Evolutionary conservation across 257 asterid genomes (phyloP), one percentile per base, ranked within the genome.

Genomic region (Penstemon newberryi): DNA sequence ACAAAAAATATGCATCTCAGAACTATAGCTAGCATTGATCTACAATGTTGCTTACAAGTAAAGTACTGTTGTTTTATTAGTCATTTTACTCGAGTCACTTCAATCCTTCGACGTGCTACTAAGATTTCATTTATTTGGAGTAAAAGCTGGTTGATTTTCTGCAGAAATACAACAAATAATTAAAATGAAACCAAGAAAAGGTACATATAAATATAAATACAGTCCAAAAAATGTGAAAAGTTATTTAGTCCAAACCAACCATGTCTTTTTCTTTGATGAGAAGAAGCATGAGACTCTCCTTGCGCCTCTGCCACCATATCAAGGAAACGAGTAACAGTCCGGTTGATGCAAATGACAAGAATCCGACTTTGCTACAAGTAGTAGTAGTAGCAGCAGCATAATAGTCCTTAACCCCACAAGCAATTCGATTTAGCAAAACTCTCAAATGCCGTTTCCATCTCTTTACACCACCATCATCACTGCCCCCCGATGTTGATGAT

Each of bases 91-190:
- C 78, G 90, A 78, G 84, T 67, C 71, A 88, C 86, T 38, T 75
- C 86, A 77, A 90, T 87, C 81, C 75, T 83, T 51, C 80, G 71
- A 6, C 87, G 78, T 54, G 89, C 77, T 61, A 44, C 71, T 18
- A 88, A 60, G 47, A 71, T 63, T 44, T 88, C 92, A 56, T 88
- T 90, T 84, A 82, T 77, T 78, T 86, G 92, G 8, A 79, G 75
- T 5, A 82, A 25, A 8, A 90, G 84, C 70, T 90, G 85, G 5
- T 68, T 65, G 80, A 90, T 88, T 86, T 73, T 83, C 92, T 88
- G 91, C 82, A 67, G 51, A 52, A 43, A 7, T 8, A 5, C 46
- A 77, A 53, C 36, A 49, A 25, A 25, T 25, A 25, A 25, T 25
- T 25, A 25, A 25, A 25, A 25, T 25, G 33, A 25, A 25, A 25